phyloP scores from a whole-genome alignment of 2,329 filamentous ascomycete species.

The Phoma sp. region DNA sequence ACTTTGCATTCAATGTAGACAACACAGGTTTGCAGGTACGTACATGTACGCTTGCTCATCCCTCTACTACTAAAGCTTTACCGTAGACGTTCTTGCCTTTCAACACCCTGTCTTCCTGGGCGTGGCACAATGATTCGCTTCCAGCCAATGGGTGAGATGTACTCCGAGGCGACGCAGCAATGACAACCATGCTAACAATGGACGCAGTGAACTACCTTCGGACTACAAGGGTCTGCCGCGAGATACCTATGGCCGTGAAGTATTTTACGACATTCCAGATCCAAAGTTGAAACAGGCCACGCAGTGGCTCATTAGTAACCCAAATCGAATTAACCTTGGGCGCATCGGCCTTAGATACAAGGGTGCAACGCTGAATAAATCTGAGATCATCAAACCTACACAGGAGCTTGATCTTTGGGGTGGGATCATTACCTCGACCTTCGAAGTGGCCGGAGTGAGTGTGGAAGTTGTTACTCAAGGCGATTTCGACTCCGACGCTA shows the following conservation, averaged over 20 bases:
- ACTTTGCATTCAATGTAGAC: conserved; percentile 56
- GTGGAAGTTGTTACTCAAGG: conserved; percentile 55
- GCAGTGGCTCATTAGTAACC: conserved; percentile 61
- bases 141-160: conserved; percentile 43
- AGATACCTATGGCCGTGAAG: conserved; percentile 51
- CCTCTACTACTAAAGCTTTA: background rate
- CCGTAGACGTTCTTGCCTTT: conserved; percentile 47
- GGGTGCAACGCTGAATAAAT: conserved; percentile 34
- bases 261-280: conserved; percentile 52
- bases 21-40: conserved; percentile 53
- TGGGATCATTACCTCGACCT: conserved; percentile 55
- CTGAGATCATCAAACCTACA: conserved; percentile 17
- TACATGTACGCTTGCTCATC: background rate
- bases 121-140: conserved; percentile 54
- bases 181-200: background rate
- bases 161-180: conserved; percentile 3
- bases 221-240: conserved; percentile 46
- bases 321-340: conserved; percentile 58
- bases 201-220: conserved; percentile 25
- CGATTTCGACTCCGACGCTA: conserved; percentile 54
- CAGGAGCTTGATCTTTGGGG: conserved; percentile 59
- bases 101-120: conserved; percentile 51
- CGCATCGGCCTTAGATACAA: conserved; percentile 55
- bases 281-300: conserved; percentile 50
- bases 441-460: conserved; percentile 49